A percentile compares a stretch with the other conserved stretches of the same genome.
phyloP scores from a whole-genome alignment of 768 basidiomycete species.

The Chalciporus sphaerocephalus region DNA sequence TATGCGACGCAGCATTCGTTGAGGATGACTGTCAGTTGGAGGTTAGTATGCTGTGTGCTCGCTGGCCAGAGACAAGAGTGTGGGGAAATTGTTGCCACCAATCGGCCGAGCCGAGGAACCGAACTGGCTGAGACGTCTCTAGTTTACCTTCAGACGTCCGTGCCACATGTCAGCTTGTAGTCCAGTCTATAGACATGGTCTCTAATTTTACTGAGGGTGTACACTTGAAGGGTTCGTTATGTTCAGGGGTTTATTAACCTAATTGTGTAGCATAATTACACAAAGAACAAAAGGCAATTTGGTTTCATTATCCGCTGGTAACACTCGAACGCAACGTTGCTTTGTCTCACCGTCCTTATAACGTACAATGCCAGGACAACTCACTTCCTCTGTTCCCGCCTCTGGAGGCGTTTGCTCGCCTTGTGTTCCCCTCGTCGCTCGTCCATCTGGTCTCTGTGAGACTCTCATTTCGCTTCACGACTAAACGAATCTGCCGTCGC shows the following conservation, averaged over 20 bases:
- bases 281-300: slow-evolving; percentile 19
- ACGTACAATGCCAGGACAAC: slow-evolving; percentile 1
- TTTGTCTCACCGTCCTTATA: slow-evolving; percentile 11
- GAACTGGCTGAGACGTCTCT: background rate
- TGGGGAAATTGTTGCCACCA: background rate
- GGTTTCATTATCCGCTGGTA: slow-evolving; percentile 22
- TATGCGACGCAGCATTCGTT: slow-evolving; percentile 1
- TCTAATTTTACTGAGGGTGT: too few relatives aligned
- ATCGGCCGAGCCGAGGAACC: slow-evolving; percentile 4
- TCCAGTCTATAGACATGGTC: too few relatives aligned
- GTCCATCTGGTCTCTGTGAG: slow-evolving; percentile 19
- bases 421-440: background rate
- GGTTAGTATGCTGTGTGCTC: background rate
- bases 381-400: slow-evolving; percentile 4
- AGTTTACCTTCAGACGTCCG: background rate
- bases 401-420: slow-evolving; percentile 20
- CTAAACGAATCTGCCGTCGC: background rate
- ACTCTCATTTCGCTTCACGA: slow-evolving; percentile 2
- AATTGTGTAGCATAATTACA: background rate
- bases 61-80: background rate
- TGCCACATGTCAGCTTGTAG: background rate
- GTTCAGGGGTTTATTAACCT: slow-evolving; percentile 18
- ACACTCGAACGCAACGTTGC: background rate
- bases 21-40: background rate
- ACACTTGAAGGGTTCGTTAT: too few relatives aligned